Conservation (phyloP, 2,329 filamentous ascomycete species). For the Neofusicoccum sp. region DNA sequence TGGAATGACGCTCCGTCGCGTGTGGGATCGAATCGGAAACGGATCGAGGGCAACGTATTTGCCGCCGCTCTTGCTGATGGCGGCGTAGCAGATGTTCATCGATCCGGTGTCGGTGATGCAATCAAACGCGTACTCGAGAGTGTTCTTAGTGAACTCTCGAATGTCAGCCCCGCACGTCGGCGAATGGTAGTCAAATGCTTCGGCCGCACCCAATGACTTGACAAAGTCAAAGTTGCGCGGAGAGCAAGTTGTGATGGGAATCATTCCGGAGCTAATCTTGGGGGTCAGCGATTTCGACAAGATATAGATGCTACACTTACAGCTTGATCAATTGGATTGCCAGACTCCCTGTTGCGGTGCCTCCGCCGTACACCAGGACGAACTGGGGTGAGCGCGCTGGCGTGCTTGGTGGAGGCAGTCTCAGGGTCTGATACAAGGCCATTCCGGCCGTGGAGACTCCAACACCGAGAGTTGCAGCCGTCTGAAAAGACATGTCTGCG, state of each 20-base stretch:
- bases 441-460: too few species aligned
- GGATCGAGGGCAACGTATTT: constrained; percentile 27
- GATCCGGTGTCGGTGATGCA: constrained; percentile 39
- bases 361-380: too few species aligned
- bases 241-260: not conserved
- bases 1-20: constrained; percentile 22
- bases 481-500: too few species aligned
- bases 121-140: constrained; percentile 44
- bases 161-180: constrained; percentile 35
- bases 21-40: not conserved
- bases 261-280: not conserved
- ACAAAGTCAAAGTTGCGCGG: not conserved
- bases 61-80: constrained; percentile 40
- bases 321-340: too few species aligned
- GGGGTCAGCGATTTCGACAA: too few species aligned
- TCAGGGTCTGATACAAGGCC: too few species aligned
- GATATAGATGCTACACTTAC: too few species aligned
- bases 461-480: too few species aligned
- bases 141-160: constrained; percentile 38
- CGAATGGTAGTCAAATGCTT: constrained; percentile 39
- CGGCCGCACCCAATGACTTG: not conserved
- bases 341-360: too few species aligned
- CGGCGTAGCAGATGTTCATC: constrained; percentile 38
- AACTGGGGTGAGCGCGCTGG: too few species aligned
- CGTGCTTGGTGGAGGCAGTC: too few species aligned